Conservation (phyloP, 192 early-diverging fungal genomes). For the Coemansia sp. region DNA sequence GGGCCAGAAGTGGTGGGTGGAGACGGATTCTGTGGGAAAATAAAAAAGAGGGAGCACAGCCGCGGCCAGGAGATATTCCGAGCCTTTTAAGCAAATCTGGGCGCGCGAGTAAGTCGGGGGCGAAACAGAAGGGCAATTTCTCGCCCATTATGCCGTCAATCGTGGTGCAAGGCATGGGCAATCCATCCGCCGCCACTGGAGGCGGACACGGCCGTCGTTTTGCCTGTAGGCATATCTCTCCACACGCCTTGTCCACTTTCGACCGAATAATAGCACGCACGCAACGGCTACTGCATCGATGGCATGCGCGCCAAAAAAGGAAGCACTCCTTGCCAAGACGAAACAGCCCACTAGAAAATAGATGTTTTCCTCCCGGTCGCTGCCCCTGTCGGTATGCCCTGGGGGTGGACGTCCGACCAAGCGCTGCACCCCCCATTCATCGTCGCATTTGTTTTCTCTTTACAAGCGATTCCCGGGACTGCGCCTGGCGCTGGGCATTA, state of each 20-base stretch:
- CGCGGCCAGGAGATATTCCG: not conserved
- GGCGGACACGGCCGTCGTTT: not conserved
- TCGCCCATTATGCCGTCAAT: not conserved
- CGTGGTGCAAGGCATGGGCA: conserved; percentile 5
- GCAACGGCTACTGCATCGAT: too few relatives aligned
- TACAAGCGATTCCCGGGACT: not conserved
- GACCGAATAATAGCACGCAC: conserved; percentile 10
- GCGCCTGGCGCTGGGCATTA: not conserved
- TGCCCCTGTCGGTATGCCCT: not conserved
- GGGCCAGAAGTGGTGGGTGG: not conserved
- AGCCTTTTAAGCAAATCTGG: conserved; percentile 9
- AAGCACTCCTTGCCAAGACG: not conserved
- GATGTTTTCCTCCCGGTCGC: not conserved
- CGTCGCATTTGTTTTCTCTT: not conserved
- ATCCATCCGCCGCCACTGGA: conserved; percentile 5
- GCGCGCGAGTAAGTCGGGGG: conserved; percentile 5
- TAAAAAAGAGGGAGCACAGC: conserved; percentile 5
- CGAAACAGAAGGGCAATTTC: conserved; percentile 1
- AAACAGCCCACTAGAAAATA: conserved; percentile 8
- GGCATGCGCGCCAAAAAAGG: not conserved
- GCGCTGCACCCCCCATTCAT: not conserved
- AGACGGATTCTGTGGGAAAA: not conserved
- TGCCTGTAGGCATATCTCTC: not conserved
- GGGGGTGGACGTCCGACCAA: not conserved
- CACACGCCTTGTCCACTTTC: not conserved